Evolutionary conservation across 176 grass and related monocot genomes (phyloP).

Genomic region (Bromus sterilis): DNA sequence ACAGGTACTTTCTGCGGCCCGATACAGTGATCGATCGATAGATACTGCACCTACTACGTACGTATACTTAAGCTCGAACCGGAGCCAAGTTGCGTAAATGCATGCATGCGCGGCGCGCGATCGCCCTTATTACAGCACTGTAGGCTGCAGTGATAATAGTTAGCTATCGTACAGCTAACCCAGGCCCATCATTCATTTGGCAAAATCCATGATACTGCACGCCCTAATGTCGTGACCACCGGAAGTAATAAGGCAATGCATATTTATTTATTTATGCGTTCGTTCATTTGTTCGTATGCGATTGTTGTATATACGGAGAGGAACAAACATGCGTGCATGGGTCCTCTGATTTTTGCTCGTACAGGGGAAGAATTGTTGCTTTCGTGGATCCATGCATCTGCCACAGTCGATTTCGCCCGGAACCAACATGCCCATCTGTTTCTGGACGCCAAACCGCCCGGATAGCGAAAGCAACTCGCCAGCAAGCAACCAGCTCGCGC

Average conservation of each 20-base stretch:
- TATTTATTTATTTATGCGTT: neutral
- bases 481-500: neutral
- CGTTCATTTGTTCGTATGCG: neutral
- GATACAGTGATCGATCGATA: neutral
- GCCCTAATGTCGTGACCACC: neutral
- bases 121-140: constrained; percentile 1
- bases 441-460: neutral
- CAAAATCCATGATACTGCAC: neutral
- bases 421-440: constrained; percentile 12
- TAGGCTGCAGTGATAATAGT: neutral
- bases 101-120: neutral
- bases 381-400: neutral
- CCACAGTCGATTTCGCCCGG: neutral
- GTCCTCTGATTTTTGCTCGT: neutral
- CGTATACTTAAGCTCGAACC: neutral
- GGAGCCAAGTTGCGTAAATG: neutral
- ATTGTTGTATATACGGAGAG: neutral
- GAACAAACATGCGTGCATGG: constrained; percentile 14
- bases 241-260: neutral
- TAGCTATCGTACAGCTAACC: neutral
- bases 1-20: neutral
- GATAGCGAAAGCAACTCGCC: constrained; percentile 15
- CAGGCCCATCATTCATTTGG: neutral
- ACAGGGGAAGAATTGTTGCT: neutral
- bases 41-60: neutral